Evolutionary conservation across 768 basidiomycete genomes (phyloP).

Genomic region (Leccinum subgranulosum): DNA sequence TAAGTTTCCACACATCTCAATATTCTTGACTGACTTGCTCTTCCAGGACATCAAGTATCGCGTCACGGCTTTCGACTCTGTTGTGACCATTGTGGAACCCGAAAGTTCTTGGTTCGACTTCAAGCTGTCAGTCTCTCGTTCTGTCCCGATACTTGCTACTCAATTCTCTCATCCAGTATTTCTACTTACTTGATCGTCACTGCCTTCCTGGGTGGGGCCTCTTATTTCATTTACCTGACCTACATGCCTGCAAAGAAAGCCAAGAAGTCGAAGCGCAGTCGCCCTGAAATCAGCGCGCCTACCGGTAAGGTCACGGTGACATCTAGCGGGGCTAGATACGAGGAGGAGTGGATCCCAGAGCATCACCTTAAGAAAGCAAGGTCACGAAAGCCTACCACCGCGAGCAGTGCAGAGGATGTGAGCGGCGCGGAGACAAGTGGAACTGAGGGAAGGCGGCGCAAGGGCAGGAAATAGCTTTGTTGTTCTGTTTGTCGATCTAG

Average conservation of each 20-base stretch:
- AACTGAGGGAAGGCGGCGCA: slow-evolving; percentile 46
- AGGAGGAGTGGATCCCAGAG: slow-evolving; percentile 92
- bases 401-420: slow-evolving; percentile 61
- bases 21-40: neutral
- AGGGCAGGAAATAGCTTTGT: slow-evolving; percentile 44
- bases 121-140: slow-evolving; percentile 59
- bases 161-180: slow-evolving; percentile 34
- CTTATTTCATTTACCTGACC: slow-evolving; percentile 62
- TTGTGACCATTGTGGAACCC: slow-evolving; percentile 79
- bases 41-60: slow-evolving; percentile 54
- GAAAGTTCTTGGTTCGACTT: slow-evolving; percentile 74
- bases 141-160: neutral
- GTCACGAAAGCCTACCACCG: slow-evolving; percentile 43
- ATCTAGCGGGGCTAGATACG: slow-evolving; percentile 61
- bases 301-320: slow-evolving; percentile 59
- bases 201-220: slow-evolving; percentile 57
- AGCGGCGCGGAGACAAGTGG: slow-evolving; percentile 67
- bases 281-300: slow-evolving; percentile 49
- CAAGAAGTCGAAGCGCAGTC: slow-evolving; percentile 46
- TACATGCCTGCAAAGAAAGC: slow-evolving; percentile 61
- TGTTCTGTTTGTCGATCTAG: neutral
- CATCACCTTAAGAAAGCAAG: slow-evolving; percentile 76
- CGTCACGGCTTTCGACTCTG: slow-evolving; percentile 68
- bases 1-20: slow-evolving; percentile 29
- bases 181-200: slow-evolving; percentile 70